Percentiles rank a stretch among this genome's conserved stretches.
These are phyloP conservation scores for Talaromyces rugulosus DNA, from an alignment of 2,329 filamentous ascomycete species.

Conservation along the genomic window DNA sequence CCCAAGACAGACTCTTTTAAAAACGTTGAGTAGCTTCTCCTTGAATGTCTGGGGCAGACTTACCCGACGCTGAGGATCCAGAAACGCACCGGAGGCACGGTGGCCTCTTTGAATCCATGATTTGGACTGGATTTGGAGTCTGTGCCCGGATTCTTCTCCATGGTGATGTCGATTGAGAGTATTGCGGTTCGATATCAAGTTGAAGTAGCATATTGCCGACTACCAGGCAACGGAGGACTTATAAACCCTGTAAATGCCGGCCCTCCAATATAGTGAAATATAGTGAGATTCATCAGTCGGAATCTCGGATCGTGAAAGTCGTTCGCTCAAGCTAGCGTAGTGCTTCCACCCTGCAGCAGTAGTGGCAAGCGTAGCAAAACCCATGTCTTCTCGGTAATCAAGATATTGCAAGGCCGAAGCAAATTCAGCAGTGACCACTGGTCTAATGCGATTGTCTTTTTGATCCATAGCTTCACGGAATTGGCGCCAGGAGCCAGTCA, in stretches of 20 bases:
- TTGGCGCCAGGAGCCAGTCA: too few species aligned
- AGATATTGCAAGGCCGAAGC: not conserved
- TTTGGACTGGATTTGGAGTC: not conserved
- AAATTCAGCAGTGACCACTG: not conserved
- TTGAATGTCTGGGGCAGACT: not conserved
- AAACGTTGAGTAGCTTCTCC: not conserved
- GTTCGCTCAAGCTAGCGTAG: too few species aligned
- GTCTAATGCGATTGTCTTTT: not conserved
- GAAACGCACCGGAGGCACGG: not conserved
- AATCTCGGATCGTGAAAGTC: too few species aligned
- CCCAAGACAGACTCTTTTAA: not conserved
- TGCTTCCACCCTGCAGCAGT: too few species aligned
- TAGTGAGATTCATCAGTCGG: not conserved
- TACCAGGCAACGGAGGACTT: not conserved
- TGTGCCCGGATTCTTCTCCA: not conserved
- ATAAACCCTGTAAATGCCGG: not conserved
- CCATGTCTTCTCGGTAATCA: not conserved
- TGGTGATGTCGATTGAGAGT: not conserved
- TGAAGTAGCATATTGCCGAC: not conserved
- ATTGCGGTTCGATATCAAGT: not conserved
- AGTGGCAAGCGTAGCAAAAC: too few species aligned
- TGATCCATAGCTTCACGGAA: not conserved
- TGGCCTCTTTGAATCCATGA: not conserved
- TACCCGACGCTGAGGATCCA: not conserved
- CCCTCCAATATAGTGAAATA: not conserved